Evolutionary conservation across 371 early-diverging fungal species (phyloP).

Genomic region (Mucor piriformis): DNA sequence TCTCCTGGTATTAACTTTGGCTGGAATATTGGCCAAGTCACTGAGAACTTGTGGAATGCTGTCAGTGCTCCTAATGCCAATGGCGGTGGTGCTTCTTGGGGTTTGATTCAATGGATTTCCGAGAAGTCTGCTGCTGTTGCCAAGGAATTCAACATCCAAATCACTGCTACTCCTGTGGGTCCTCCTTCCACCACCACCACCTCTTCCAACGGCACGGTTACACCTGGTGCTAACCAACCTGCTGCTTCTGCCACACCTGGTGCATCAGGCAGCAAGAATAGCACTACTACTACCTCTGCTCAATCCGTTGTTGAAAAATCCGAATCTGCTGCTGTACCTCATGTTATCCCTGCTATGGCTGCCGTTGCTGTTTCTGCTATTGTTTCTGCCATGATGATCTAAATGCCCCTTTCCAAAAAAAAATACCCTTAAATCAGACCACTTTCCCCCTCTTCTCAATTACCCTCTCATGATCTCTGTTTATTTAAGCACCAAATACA

Average conservation of each 20-base stretch:
- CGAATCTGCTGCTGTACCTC: neutral
- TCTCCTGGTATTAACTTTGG: conserved; percentile 60
- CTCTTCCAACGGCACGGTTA: neutral
- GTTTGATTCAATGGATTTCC: conserved; percentile 49
- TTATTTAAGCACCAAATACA: neutral
- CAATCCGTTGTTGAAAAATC: neutral
- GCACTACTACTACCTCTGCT: conserved; percentile 15
- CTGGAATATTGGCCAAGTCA: conserved; percentile 47
- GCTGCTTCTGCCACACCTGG: neutral
- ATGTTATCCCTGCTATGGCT: conserved; percentile 12
- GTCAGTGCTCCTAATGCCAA: conserved; percentile 37
- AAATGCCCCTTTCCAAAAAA: too few relatives aligned
- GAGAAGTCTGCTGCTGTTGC: conserved; percentile 27
- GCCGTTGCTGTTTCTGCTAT: conserved; percentile 20
- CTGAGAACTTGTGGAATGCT: conserved; percentile 45
- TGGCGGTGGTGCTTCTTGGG: conserved; percentile 54
- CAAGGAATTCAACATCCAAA: conserved; percentile 45
- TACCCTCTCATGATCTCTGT: neutral
- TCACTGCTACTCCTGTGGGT: conserved; percentile 42
- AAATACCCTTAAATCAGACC: neutral
- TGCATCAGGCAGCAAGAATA: neutral
- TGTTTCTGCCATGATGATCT: conserved; percentile 12
- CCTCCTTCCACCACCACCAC: conserved; percentile 31
- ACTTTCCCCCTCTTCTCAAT: neutral
- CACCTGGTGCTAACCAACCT: conserved; percentile 5